These are phyloP conservation scores for Magnolia changhungtana DNA, from an alignment of 164 flowering plant species.

Conservation along the genomic window DNA sequence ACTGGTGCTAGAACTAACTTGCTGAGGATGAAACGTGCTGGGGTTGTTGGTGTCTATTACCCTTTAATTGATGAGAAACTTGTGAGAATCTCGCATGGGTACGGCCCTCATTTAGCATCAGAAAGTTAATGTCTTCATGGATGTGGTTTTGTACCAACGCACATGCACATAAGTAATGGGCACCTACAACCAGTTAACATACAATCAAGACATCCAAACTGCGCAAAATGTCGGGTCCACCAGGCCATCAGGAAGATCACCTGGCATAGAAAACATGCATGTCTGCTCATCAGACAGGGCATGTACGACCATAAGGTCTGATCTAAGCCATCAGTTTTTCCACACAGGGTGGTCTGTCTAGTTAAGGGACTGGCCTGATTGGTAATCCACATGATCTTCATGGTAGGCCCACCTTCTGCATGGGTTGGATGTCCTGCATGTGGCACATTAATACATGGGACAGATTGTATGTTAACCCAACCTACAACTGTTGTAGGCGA, in stretches of 20 bases:
- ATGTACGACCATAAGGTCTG: neutral
- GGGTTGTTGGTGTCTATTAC: constrained; percentile 78
- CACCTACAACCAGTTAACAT: too few relatives aligned
- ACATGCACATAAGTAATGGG: neutral
- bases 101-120: constrained; percentile 7
- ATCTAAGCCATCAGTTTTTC: neutral
- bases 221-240: too few relatives aligned
- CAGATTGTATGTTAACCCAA: neutral
- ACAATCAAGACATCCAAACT: too few relatives aligned
- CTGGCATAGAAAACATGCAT: neutral
- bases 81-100: constrained; percentile 62
- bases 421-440: neutral
- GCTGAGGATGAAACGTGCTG: constrained; percentile 70
- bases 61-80: constrained; percentile 72
- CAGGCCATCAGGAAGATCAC: neutral
- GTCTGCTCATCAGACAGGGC: neutral
- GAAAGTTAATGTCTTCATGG: neutral
- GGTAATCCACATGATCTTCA: neutral
- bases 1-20: constrained; percentile 58
- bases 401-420: too few relatives aligned
- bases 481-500: neutral
- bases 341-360: neutral
- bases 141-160: neutral
- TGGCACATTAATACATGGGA: neutral
- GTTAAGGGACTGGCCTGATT: neutral